A percentile compares a stretch with the other conserved stretches of the same genome.
These are phyloP conservation scores for Corynascus novoguineensis DNA, from an alignment of 495 filamentous ascomycete species.

Conservation along the genomic window DNA sequence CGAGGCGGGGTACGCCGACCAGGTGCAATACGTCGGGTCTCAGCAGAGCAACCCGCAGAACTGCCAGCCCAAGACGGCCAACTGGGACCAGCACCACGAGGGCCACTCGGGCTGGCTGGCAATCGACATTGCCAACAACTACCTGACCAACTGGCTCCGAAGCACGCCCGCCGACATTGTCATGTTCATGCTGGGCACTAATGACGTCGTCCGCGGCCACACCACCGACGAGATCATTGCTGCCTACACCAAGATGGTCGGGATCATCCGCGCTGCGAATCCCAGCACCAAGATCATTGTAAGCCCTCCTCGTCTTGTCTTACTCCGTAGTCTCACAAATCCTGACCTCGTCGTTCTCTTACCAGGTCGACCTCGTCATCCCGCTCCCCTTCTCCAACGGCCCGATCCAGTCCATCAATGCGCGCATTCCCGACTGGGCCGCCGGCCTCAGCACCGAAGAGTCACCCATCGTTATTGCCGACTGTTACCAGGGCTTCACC, in stretches of 20 bases:
- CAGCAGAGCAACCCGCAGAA: conserved; percentile 35
- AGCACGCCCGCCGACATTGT: conserved; percentile 38
- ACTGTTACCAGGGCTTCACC: conserved; percentile 34
- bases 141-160: conserved; percentile 36
- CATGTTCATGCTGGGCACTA: conserved; percentile 43
- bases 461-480: conserved; percentile 37
- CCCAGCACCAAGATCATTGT: conserved; percentile 38
- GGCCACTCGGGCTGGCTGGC: conserved; percentile 42
- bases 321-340: neutral
- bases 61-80: conserved; percentile 26
- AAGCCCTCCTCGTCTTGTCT: conserved; percentile 2
- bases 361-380: conserved; percentile 34
- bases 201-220: conserved; percentile 32
- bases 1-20: conserved; percentile 21
- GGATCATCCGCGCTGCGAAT: conserved; percentile 32
- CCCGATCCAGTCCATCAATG: conserved; percentile 29
- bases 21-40: conserved; percentile 40
- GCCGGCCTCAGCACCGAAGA: conserved; percentile 27
- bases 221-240: conserved; percentile 32
- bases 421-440: conserved; percentile 35
- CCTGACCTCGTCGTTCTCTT: neutral
- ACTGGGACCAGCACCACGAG: conserved; percentile 38
- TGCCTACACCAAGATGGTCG: conserved; percentile 37
- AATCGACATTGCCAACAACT: conserved; percentile 41
- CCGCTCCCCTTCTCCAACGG: conserved; percentile 25